Evolutionary conservation across 163 green algal genomes (phyloP), one percentile per base, ranked within the genome.

Genomic region (Chloromonas sp.): DNA sequence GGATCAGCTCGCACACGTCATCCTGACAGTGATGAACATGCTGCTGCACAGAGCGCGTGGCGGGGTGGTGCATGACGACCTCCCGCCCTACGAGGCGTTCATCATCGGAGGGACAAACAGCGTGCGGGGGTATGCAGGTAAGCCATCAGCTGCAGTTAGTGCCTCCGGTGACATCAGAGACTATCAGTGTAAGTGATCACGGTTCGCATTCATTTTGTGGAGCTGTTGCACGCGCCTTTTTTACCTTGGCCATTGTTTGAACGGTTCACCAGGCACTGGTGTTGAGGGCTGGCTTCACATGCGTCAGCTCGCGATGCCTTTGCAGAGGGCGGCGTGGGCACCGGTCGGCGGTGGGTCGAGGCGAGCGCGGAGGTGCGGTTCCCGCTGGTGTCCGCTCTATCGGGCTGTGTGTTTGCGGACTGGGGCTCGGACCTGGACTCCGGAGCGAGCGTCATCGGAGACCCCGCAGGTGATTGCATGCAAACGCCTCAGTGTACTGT

Each of bases 61-160:
- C 2, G 95, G 95, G 60, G 76, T 88, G 2, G 94, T 98, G 14
- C 74, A 97, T 57, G 97, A 96, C 0, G 97, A 99, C 87, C 86
- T 99, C 79, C 97, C 97, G 0, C 96, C 97, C 15, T 98, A 99
- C 86, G 97, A 99, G 90, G 97, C 97, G 5, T 99, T 99, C 84
- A 93, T 96, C 14, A 96, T 99, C 61, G 97, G 97, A 5, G 97
- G 97, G 66, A 98, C 96, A 81, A 98, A 98, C 87, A 95, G 87
- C 36, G 96, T 99, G 83, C 90, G 97, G 0, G 97, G 97, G 0
- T 99, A 99, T 86, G 89, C 84, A 84, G 88, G 88, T 91, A 36
- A 57, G 86, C 78, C 60, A 61, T 76, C 66, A 76, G 8, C 36
- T 36, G 36, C 36, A 36, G 36, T 36, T 36, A 36, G 36, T 36